phyloP scores from a whole-genome alignment of 2,329 filamentous ascomycete genomes.

The Cladobotryum mycophilum region DNA sequence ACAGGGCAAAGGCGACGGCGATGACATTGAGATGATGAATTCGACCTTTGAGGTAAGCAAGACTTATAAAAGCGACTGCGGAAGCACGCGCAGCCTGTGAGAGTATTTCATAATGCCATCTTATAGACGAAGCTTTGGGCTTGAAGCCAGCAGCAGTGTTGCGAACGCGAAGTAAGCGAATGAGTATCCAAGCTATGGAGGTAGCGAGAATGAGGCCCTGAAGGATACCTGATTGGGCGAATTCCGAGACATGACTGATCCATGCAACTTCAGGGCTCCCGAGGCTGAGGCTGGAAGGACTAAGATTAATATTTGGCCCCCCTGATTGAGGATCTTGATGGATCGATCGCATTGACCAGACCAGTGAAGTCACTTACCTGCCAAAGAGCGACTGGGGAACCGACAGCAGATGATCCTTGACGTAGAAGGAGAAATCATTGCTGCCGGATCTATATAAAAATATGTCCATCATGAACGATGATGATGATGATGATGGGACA shows the following conservation, averaged over 20 bases:
- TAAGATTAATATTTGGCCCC: constrained; percentile 1
- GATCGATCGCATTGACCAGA: background rate
- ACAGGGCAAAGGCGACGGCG: constrained; percentile 34
- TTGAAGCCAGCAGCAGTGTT: constrained; percentile 18
- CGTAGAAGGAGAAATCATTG: constrained; percentile 25
- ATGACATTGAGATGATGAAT: constrained; percentile 32
- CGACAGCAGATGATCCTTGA: constrained; percentile 14
- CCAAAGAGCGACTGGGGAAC: constrained; percentile 9
- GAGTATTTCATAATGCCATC: constrained; percentile 36
- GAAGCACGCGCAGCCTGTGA: constrained; percentile 36
- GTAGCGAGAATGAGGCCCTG: constrained; percentile 32
- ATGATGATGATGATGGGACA: background rate
- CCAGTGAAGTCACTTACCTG: constrained; percentile 13
- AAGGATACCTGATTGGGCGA: constrained; percentile 36
- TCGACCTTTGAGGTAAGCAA: constrained; percentile 28
- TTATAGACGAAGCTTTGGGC: constrained; percentile 32
- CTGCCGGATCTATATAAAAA: constrained; percentile 25
- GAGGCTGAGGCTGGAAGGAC: constrained; percentile 11
- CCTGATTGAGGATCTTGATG: background rate
- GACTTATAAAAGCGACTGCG: constrained; percentile 33
- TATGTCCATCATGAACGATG: constrained; percentile 21
- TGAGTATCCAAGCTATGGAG: constrained; percentile 31
- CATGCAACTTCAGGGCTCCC: constrained; percentile 21
- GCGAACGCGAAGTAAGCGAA: constrained; percentile 28
- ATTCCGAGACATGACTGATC: constrained; percentile 31